phyloP scores from a whole-genome alignment of 2,329 filamentous ascomycete genomes.

The Pleomassaria siparia region DNA sequence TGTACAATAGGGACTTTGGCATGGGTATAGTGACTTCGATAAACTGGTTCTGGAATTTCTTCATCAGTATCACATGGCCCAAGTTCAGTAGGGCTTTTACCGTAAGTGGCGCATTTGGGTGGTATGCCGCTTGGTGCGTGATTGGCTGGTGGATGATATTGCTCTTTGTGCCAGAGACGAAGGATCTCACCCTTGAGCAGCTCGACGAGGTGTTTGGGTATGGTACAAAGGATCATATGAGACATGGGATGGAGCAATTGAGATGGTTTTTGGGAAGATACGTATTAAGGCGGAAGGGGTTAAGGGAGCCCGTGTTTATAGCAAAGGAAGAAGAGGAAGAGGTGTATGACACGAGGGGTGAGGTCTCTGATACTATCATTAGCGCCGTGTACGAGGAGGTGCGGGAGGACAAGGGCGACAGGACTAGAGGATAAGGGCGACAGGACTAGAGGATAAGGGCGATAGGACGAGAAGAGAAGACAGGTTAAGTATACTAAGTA shows the following conservation, averaged over 20 bases:
- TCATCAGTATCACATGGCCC: constrained; percentile 22
- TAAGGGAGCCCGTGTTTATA: constrained; percentile 13
- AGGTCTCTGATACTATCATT: constrained; percentile 2
- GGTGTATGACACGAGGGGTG: constrained; percentile 6
- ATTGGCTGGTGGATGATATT: constrained; percentile 18
- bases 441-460: not conserved
- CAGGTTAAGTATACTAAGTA: too few species aligned
- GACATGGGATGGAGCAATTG: constrained; percentile 14
- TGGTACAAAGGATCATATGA: constrained; percentile 12
- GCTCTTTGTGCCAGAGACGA: constrained; percentile 22
- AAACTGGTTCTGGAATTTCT: constrained; percentile 26
- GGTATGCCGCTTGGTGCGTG: constrained; percentile 22
- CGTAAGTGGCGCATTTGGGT: constrained; percentile 14
- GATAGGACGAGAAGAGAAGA: not conserved
- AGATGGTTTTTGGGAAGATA: constrained; percentile 15
- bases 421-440: not conserved
- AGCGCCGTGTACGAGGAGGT: constrained; percentile 1
- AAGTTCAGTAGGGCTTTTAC: constrained; percentile 15
- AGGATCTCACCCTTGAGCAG: constrained; percentile 19
- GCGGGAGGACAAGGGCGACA: not conserved
- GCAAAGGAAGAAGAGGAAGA: constrained; percentile 7
- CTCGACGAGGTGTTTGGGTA: constrained; percentile 21
- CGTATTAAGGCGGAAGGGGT: constrained; percentile 9
- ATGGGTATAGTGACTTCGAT: constrained; percentile 20
- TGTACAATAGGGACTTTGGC: constrained; percentile 25